Percentiles rank a stretch among this genome's conserved stretches.
Evolutionary conservation across 148 eudicot genomes (phyloP).

Genomic region (Oxyria digyna): DNA sequence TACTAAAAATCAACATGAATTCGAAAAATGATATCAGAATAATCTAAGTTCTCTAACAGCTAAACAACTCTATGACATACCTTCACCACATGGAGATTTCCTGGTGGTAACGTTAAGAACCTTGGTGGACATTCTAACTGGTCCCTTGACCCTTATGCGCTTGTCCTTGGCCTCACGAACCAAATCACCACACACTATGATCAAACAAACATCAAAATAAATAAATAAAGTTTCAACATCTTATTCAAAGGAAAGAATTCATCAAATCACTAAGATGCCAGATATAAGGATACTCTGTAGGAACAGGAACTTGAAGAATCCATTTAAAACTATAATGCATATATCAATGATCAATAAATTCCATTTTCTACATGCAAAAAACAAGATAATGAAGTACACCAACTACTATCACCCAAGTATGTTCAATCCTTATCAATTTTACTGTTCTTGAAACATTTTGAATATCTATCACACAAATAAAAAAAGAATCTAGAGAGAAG

Average conservation of each 20-base stretch:
- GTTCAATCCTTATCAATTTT: not conserved
- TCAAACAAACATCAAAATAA: no score
- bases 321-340: not conserved
- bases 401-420: not conserved
- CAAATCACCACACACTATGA: slow-evolving; percentile 72
- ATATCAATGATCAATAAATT: no score
- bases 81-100: slow-evolving; percentile 98
- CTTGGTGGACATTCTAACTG: slow-evolving; percentile 95
- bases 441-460: not conserved
- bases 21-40: no score
- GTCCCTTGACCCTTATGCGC: slow-evolving; percentile 92
- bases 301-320: not conserved
- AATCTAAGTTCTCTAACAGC: no score
- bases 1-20: no score
- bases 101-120: slow-evolving; percentile 80
- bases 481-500: not conserved
- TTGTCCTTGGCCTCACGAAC: slow-evolving; percentile 95
- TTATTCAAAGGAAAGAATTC: not conserved
- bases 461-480: not conserved
- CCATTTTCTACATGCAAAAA: not conserved
- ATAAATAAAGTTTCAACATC: not conserved
- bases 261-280: no score
- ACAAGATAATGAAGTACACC: not conserved
- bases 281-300: not conserved
- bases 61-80: no score